A percentile compares a stretch with the other conserved stretches of the same genome.
Conservation (phyloP, 2,329 filamentous ascomycete genomes). For the Chaetomiaceae sp. region DNA sequence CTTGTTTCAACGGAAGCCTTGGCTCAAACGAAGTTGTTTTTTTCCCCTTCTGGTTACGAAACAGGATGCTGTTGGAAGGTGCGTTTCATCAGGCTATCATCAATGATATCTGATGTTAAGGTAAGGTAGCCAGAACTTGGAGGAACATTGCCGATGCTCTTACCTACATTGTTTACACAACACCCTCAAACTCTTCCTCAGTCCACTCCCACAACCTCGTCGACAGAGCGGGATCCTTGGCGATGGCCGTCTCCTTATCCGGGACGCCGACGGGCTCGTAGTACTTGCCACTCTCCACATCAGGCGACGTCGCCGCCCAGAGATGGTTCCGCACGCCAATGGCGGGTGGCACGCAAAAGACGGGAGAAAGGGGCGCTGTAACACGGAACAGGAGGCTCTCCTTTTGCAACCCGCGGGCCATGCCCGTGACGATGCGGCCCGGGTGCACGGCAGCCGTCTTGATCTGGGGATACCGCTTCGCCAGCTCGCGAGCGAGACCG, state of each 20-base stretch:
- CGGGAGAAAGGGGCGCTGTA: constrained; percentile 7
- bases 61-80: no score
- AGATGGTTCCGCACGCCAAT: constrained; percentile 36
- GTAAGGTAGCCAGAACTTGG: no score
- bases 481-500: constrained; percentile 24
- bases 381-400: constrained; percentile 4
- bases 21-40: no score
- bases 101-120: no score
- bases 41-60: no score
- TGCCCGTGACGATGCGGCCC: constrained; percentile 22
- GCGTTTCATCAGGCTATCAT: no score
- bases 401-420: constrained; percentile 20
- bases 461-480: constrained; percentile 24
- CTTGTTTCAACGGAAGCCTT: no score
- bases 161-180: not conserved
- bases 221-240: constrained; percentile 5
- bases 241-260: constrained; percentile 4
- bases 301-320: constrained; percentile 10
- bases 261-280: constrained; percentile 14
- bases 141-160: no score
- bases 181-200: constrained; percentile 10
- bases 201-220: constrained; percentile 17
- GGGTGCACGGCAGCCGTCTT: constrained; percentile 24
- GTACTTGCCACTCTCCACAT: constrained; percentile 13
- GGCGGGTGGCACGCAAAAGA: constrained; percentile 25